These are phyloP conservation scores for Talaromyces piceae DNA, from an alignment of 2,329 filamentous ascomycete genomes.

Conservation along the genomic window DNA sequence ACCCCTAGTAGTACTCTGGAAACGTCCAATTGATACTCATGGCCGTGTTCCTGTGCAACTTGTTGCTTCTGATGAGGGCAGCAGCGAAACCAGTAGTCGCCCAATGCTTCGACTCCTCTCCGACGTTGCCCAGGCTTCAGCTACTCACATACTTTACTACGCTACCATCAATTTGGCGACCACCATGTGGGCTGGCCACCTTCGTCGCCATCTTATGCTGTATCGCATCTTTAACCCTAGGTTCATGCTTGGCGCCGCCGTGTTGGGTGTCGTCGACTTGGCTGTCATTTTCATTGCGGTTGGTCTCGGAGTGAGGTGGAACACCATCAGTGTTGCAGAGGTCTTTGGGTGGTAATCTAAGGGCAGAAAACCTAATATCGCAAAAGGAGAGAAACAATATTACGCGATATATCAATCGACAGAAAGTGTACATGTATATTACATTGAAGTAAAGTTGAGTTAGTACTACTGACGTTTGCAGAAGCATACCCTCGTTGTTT, in stretches of 20 bases:
- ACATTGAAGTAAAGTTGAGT: background rate
- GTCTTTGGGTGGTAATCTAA: constrained; percentile 69
- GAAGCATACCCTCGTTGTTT: background rate
- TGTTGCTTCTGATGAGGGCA: background rate
- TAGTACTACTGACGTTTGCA: no score
- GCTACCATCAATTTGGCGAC: constrained; percentile 77
- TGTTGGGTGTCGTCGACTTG: constrained; percentile 70
- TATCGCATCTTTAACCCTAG: constrained; percentile 88
- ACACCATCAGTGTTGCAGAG: constrained; percentile 70
- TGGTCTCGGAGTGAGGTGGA: constrained; percentile 61
- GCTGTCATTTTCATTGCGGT: constrained; percentile 65
- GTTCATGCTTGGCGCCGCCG: constrained; percentile 72
- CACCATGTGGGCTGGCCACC: constrained; percentile 80
- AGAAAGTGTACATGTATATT: no score
- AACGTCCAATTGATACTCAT: constrained; percentile 67
- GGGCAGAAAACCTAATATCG: background rate
- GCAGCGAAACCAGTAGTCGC: constrained; percentile 11
- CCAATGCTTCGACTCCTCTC: constrained; percentile 49
- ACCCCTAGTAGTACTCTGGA: constrained; percentile 81
- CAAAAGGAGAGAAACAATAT: background rate
- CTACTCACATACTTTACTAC: constrained; percentile 72
- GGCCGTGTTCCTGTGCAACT: constrained; percentile 28
- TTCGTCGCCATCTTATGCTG: constrained; percentile 90
- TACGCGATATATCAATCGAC: no score
- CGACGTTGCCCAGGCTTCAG: constrained; percentile 61